A percentile compares a stretch with the other conserved stretches of the same genome.
Evolutionary conservation across 768 basidiomycete genomes (phyloP).

Genomic region (Lactifluus pinguis): DNA sequence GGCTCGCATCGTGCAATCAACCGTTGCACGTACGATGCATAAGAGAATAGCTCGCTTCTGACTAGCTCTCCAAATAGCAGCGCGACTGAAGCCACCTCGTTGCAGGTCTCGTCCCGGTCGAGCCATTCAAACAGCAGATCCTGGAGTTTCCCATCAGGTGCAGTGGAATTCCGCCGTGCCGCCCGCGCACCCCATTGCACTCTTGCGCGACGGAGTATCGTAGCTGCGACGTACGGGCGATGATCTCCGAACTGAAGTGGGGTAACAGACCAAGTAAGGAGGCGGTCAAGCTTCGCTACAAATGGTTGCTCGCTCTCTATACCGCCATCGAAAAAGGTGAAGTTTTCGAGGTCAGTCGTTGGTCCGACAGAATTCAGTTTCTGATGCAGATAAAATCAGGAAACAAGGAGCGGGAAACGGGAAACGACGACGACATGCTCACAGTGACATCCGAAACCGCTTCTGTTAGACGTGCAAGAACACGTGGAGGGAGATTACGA

Average conservation of each 20-base stretch:
- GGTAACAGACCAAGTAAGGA: constrained; percentile 76
- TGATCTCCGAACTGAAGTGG: constrained; percentile 78
- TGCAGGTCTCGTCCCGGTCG: constrained; percentile 51
- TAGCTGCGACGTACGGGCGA: constrained; percentile 64
- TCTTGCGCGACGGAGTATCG: constrained; percentile 56
- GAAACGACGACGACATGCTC: background rate
- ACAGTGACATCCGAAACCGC: constrained; percentile 50
- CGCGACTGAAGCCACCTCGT: constrained; percentile 52
- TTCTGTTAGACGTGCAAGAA: constrained; percentile 49
- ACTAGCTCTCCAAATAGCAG: constrained; percentile 66
- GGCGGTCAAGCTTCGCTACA: constrained; percentile 58
- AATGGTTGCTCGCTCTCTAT: constrained; percentile 31
- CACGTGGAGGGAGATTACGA: constrained; percentile 51
- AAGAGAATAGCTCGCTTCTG: constrained; percentile 62
- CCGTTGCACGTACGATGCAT: constrained; percentile 65
- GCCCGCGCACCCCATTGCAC: constrained; percentile 54
- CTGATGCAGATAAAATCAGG: constrained; percentile 28
- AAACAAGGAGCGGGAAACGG: background rate
- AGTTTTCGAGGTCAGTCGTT: constrained; percentile 47
- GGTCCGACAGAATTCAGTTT: constrained; percentile 69
- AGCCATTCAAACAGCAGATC: constrained; percentile 78
- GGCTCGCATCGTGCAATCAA: constrained; percentile 72
- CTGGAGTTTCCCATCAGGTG: constrained; percentile 58
- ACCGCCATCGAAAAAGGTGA: constrained; percentile 50
- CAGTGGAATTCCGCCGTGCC: constrained; percentile 48